Evolutionary conservation across 805 yeast genomes (phyloP).

Genomic region (Yarrowia sp.): DNA sequence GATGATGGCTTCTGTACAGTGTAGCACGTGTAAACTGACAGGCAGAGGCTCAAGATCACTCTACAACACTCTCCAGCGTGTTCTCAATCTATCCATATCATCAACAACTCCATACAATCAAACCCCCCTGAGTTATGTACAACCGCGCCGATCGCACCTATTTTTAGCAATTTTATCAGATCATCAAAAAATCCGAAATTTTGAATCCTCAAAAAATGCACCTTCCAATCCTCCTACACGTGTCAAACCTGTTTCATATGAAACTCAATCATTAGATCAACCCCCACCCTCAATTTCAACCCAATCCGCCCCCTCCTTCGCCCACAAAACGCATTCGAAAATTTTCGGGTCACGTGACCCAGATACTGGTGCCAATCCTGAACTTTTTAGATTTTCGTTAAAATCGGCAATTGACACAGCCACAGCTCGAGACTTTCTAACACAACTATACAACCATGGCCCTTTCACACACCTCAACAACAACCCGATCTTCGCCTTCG

Average conservation of each 20-base stretch:
- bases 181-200: not conserved
- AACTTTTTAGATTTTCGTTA: not conserved
- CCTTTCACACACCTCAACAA: not conserved
- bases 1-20: too few species aligned
- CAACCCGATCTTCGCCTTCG: not conserved
- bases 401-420: not conserved
- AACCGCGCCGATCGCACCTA: not conserved
- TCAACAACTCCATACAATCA: too few species aligned
- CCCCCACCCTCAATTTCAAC: not conserved
- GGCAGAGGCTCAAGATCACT: too few species aligned
- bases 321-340: not conserved
- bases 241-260: not conserved
- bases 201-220: too few species aligned
- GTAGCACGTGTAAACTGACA: too few species aligned
- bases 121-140: not conserved
- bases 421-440: not conserved
- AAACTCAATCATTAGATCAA: not conserved
- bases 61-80: too few species aligned
- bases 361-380: not conserved
- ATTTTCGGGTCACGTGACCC: not conserved
- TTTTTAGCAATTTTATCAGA: not conserved
- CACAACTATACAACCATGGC: not conserved
- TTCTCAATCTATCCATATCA: too few species aligned
- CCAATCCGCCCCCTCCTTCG: not conserved
- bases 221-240: too few species aligned